These are phyloP conservation scores for Talaromyces atroroseus DNA, from an alignment of 2,329 filamentous ascomycete species.

Conservation along the genomic window DNA sequence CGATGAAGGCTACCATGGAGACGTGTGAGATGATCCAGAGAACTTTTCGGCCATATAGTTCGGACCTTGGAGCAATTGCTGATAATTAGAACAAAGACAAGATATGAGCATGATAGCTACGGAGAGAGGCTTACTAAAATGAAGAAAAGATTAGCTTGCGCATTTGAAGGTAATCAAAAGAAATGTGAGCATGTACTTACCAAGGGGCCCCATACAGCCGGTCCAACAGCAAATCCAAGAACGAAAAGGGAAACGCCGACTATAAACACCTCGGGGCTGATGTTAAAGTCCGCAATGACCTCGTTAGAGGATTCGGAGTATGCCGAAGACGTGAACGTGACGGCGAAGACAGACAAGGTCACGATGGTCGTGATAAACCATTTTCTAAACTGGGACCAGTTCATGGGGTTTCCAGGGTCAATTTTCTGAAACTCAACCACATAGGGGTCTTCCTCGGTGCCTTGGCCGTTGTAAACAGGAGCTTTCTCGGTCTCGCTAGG, in stretches of 20 bases:
- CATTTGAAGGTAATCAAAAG: neutral
- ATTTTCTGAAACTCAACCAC: conserved; percentile 37
- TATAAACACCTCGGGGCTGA: conserved; percentile 23
- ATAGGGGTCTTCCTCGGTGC: conserved; percentile 40
- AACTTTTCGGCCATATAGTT: conserved; percentile 32
- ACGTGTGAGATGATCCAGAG: conserved; percentile 56
- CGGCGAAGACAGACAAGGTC: conserved; percentile 37
- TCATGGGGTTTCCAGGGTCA: conserved; percentile 39
- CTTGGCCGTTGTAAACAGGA: conserved; percentile 29
- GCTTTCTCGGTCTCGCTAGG: neutral
- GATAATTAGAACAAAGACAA: neutral
- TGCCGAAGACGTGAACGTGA: conserved; percentile 34
- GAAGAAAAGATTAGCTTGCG: neutral
- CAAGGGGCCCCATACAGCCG: conserved; percentile 28
- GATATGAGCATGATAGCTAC: neutral
- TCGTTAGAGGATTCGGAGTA: conserved; percentile 22
- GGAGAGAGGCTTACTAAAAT: neutral
- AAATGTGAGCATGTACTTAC: neutral
- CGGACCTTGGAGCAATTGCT: neutral
- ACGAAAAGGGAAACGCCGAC: conserved; percentile 35
- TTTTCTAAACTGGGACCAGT: conserved; percentile 30
- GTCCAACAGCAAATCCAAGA: conserved; percentile 26
- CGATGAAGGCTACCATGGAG: conserved; percentile 54
- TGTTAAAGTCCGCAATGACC: conserved; percentile 23
- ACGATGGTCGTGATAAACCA: conserved; percentile 36